Conservation (phyloP, 768 basidiomycete genomes). For the Auriculariales sp. region DNA sequence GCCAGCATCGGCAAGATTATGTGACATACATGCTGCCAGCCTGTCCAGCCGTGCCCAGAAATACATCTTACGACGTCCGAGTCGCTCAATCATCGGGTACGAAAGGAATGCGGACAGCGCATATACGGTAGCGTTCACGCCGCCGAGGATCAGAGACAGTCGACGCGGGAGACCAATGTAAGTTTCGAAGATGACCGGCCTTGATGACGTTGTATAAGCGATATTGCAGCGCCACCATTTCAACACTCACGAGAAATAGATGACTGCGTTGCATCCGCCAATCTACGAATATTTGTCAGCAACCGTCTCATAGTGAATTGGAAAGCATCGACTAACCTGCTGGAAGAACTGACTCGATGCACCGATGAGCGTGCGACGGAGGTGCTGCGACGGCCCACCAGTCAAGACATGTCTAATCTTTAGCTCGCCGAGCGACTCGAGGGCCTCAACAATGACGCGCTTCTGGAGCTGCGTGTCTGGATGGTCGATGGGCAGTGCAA, state of each 20-base stretch:
- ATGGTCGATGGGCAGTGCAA: slow-evolving; percentile 6
- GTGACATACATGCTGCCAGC: slow-evolving; percentile 19
- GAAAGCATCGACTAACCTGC: too few species aligned
- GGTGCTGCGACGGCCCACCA: slow-evolving; percentile 19
- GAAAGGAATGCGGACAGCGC: slow-evolving; percentile 2
- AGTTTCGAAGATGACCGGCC: neutral
- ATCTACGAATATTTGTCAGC: too few species aligned
- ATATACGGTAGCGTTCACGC: neutral
- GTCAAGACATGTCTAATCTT: neutral
- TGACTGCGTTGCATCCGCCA: slow-evolving; percentile 28
- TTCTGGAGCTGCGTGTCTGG: slow-evolving; percentile 12
- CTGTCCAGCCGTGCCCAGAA: slow-evolving; percentile 26
- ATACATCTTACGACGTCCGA: slow-evolving; percentile 28
- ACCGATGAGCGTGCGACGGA: slow-evolving; percentile 21
- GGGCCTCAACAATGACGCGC: slow-evolving; percentile 20
- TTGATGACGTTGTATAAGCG: neutral
- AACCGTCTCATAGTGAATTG: too few species aligned
- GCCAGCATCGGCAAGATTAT: slow-evolving; percentile 11
- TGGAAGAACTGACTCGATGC: slow-evolving; percentile 29
- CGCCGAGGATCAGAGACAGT: neutral
- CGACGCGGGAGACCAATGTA: neutral
- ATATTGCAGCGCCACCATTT: too few species aligned
- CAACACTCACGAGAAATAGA: too few species aligned
- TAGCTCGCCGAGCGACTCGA: slow-evolving; percentile 8
- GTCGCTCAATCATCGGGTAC: slow-evolving; percentile 21